A percentile compares a stretch with the other conserved stretches of the same genome.
Conservation (phyloP, 2,329 filamentous ascomycete genomes). For the Davidsoniella australis region DNA sequence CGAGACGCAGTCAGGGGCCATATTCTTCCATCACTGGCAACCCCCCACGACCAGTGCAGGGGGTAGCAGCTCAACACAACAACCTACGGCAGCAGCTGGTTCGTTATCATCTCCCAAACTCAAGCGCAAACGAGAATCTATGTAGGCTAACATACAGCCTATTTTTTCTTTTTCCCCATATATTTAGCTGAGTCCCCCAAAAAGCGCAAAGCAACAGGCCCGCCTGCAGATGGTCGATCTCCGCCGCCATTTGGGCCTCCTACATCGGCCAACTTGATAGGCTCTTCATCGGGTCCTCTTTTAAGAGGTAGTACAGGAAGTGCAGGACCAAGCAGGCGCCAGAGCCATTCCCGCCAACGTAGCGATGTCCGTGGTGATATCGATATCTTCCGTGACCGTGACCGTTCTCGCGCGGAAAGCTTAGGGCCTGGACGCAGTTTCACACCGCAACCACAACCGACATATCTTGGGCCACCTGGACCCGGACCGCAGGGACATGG, state of each 20-base stretch:
- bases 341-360: slow-evolving; percentile 45
- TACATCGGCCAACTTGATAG: slow-evolving; percentile 18
- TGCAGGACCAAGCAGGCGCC: slow-evolving; percentile 24
- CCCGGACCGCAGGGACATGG: background rate
- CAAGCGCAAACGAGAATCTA: slow-evolving; percentile 29
- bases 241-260: slow-evolving; percentile 17
- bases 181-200: slow-evolving; percentile 52
- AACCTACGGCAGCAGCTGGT: slow-evolving; percentile 59
- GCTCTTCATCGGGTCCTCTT: no score
- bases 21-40: slow-evolving; percentile 89
- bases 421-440: background rate
- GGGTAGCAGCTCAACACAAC: slow-evolving; percentile 37
- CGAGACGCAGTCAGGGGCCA: slow-evolving; percentile 36
- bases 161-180: background rate
- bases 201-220: slow-evolving; percentile 61
- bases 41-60: slow-evolving; percentile 51
- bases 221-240: slow-evolving; percentile 25
- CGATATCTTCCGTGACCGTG: background rate
- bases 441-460: background rate
- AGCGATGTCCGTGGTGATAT: slow-evolving; percentile 32
- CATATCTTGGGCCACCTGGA: background rate
- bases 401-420: background rate
- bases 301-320: background rate
- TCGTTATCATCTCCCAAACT: slow-evolving; percentile 28
- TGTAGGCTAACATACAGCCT: slow-evolving; percentile 11